Conservation (phyloP, 768 basidiomycete species). For the Sporobolomyces roseus region DNA sequence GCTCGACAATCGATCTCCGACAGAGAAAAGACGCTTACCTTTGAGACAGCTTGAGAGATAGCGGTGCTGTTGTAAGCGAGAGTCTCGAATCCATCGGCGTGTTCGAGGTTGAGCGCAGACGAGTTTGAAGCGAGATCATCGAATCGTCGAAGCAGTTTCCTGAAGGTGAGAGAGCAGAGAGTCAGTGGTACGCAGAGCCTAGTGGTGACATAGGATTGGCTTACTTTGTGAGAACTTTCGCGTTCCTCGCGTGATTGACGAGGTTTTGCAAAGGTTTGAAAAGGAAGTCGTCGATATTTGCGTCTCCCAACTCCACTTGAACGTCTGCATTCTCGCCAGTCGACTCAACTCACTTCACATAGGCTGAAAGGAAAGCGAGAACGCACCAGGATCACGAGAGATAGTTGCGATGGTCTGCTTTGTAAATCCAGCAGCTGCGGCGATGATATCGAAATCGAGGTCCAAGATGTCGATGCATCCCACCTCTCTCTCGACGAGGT, state of each 20-base stretch:
- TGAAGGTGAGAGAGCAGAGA: conserved; percentile 45
- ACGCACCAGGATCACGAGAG: conserved; percentile 68
- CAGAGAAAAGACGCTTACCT: conserved; percentile 49
- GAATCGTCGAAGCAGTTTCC: conserved; percentile 80
- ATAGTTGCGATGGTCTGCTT: conserved; percentile 76
- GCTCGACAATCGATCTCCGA: neutral
- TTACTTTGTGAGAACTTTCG: conserved; percentile 54
- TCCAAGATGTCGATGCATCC: conserved; percentile 78
- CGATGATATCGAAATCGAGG: conserved; percentile 86
- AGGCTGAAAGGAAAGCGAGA: neutral
- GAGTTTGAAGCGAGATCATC: conserved; percentile 73
- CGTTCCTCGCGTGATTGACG: conserved; percentile 73
- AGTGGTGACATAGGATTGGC: neutral
- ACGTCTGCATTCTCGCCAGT: conserved; percentile 58
- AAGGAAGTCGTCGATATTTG: conserved; percentile 69
- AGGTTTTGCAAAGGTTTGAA: conserved; percentile 77
- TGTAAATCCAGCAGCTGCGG: conserved; percentile 81
- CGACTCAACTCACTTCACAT: no score
- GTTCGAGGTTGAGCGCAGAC: conserved; percentile 59
- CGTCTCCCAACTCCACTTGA: conserved; percentile 66
- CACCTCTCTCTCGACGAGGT: conserved; percentile 83
- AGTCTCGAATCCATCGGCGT: conserved; percentile 37
- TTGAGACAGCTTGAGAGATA: conserved; percentile 66
- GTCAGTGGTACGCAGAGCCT: neutral
- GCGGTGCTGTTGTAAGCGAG: conserved; percentile 63